Percentiles rank a stretch among this genome's conserved stretches.
Conservation (phyloP, 192 early-diverging fungal genomes). For the Podila epicladia region DNA sequence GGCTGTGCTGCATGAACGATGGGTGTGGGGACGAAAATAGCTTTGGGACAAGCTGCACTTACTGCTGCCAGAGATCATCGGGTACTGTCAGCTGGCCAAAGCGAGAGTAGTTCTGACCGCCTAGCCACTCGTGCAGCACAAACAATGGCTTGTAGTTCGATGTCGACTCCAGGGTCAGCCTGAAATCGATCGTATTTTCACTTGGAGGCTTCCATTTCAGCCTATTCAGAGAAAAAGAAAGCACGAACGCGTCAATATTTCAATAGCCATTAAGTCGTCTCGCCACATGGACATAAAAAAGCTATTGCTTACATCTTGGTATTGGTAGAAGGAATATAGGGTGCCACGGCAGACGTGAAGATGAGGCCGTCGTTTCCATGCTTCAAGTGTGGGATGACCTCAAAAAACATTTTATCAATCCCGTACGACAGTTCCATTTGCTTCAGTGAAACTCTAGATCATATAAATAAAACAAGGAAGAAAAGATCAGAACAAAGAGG, state of each 20-base stretch:
- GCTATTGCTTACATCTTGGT: slow-evolving; percentile 64
- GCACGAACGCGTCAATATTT: neutral
- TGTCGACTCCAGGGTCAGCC: slow-evolving; percentile 52
- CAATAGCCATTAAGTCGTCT: no score
- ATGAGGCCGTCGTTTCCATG: slow-evolving; percentile 82
- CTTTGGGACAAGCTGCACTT: slow-evolving; percentile 1
- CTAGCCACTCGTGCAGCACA: slow-evolving; percentile 59
- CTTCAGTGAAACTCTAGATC: slow-evolving; percentile 71
- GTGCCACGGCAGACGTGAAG: slow-evolving; percentile 70
- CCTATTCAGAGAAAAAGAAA: slow-evolving; percentile 44
- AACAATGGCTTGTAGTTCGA: slow-evolving; percentile 54
- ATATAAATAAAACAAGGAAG: neutral
- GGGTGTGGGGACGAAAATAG: no score
- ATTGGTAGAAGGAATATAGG: slow-evolving; percentile 75
- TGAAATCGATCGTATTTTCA: slow-evolving; percentile 86
- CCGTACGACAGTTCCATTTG: slow-evolving; percentile 73
- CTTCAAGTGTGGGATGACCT: slow-evolving; percentile 66
- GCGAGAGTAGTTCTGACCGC: slow-evolving; percentile 28
- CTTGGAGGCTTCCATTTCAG: slow-evolving; percentile 89
- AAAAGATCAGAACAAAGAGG: neutral
- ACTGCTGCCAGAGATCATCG: slow-evolving; percentile 63
- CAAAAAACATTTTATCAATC: slow-evolving; percentile 60
- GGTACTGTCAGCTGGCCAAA: slow-evolving; percentile 67
- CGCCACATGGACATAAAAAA: neutral
- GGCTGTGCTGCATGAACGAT: neutral